Percentiles rank a stretch among this genome's conserved stretches.
Conservation (phyloP, 805 yeast species). For the Metschnikowia kofuensis region DNA sequence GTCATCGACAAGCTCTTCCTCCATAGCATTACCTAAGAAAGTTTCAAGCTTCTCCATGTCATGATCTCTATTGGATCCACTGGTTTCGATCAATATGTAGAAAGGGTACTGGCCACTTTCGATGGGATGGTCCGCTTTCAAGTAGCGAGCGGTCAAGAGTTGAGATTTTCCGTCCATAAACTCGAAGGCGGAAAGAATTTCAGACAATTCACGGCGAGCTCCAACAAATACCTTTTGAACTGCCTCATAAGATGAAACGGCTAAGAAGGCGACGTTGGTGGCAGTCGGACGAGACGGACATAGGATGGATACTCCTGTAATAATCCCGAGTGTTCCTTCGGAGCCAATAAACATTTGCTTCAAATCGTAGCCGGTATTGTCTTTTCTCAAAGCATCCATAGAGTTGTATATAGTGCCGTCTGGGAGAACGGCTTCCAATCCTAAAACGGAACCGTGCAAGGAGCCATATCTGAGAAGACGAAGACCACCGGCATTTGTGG, state of each 20-base stretch:
- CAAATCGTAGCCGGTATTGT: slow-evolving; percentile 91
- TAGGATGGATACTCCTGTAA: slow-evolving; percentile 85
- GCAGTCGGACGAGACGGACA: slow-evolving; percentile 88
- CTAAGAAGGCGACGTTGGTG: slow-evolving; percentile 84
- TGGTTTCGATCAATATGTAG: slow-evolving; percentile 87
- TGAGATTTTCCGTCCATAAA: slow-evolving; percentile 82
- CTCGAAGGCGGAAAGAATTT: slow-evolving; percentile 88
- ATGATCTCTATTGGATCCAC: slow-evolving; percentile 93
- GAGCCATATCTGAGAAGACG: slow-evolving; percentile 86
- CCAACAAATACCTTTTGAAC: slow-evolving; percentile 78
- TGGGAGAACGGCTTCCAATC: slow-evolving; percentile 89
- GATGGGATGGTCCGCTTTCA: slow-evolving; percentile 69
- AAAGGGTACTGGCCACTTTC: slow-evolving; percentile 77
- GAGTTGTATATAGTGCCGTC: slow-evolving; percentile 81
- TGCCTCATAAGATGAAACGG: slow-evolving; percentile 74
- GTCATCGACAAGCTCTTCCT: slow-evolving; percentile 77
- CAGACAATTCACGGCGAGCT: slow-evolving; percentile 77
- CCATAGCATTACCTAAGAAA: slow-evolving; percentile 83
- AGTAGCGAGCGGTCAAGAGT: slow-evolving; percentile 57
- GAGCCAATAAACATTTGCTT: slow-evolving; percentile 92
- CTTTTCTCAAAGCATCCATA: slow-evolving; percentile 84
- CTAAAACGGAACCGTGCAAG: slow-evolving; percentile 86
- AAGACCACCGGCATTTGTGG: slow-evolving; percentile 95
- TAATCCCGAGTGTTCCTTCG: slow-evolving; percentile 88
- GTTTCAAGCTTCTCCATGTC: slow-evolving; percentile 86